A percentile compares a stretch with the other conserved stretches of the same genome.
phyloP scores from a whole-genome alignment of 805 yeast genomes.

The Maudiozyma barnettii region DNA sequence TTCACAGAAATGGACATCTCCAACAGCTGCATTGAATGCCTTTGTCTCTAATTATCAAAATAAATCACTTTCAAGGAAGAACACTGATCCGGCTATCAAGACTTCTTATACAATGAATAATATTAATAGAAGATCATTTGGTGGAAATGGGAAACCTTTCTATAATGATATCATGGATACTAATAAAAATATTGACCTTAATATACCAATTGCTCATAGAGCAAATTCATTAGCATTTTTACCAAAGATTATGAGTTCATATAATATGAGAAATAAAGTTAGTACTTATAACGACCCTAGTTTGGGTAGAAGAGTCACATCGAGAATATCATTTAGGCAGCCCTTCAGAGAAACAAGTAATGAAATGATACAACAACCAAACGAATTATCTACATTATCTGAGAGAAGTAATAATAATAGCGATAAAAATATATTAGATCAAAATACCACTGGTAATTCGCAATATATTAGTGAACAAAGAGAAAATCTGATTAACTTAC shows the following conservation, averaged over 20 bases:
- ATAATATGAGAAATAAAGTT: not conserved
- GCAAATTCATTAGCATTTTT: slow-evolving; percentile 16
- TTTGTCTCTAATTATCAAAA: slow-evolving; percentile 16
- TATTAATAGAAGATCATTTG: not conserved
- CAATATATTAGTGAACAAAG: slow-evolving; percentile 19
- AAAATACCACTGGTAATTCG: not conserved
- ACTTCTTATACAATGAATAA: not conserved
- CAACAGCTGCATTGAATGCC: slow-evolving; percentile 24
- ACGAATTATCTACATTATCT: not conserved
- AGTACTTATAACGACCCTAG: not conserved
- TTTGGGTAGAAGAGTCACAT: not conserved
- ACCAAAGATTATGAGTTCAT: slow-evolving; percentile 8
- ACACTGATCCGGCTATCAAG: slow-evolving; percentile 1
- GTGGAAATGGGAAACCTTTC: not conserved
- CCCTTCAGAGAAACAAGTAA: not conserved
- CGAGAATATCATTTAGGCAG: slow-evolving; percentile 3
- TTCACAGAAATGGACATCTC: slow-evolving; percentile 9
- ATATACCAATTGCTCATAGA: slow-evolving; percentile 8
- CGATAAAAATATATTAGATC: too few relatives aligned
- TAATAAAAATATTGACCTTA: not conserved
- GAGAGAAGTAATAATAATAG: not conserved
- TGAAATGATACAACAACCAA: not conserved
- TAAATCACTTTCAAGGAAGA: not conserved
- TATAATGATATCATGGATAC: not conserved
- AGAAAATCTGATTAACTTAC: slow-evolving; percentile 21